Evolutionary conservation across 2,329 filamentous ascomycete species (phyloP).

Genomic region (Alternaria sp.): DNA sequence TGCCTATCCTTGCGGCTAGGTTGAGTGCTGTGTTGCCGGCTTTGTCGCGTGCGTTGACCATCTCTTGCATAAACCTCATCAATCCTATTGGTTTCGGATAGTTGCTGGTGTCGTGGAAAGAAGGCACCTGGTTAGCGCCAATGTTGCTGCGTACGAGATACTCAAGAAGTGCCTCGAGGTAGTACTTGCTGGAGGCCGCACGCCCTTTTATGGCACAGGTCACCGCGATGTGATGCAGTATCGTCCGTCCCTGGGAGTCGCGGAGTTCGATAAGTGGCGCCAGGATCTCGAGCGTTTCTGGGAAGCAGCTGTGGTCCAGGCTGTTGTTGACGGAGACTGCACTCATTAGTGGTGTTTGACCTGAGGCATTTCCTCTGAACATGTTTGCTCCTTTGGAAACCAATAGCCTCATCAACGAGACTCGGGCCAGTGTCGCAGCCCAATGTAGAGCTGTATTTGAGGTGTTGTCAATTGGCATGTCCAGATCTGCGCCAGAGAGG

Average conservation of each 20-base stretch:
- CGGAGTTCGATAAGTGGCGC: slow-evolving; percentile 89
- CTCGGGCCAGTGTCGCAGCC: slow-evolving; percentile 90
- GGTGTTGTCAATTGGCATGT: slow-evolving; percentile 89
- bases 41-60: slow-evolving; percentile 94
- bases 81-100: slow-evolving; percentile 76
- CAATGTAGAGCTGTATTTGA: slow-evolving; percentile 92
- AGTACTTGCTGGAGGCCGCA: slow-evolving; percentile 90
- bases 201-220: slow-evolving; percentile 95
- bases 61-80: slow-evolving; percentile 93
- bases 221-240: slow-evolving; percentile 94
- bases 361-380: slow-evolving; percentile 83
- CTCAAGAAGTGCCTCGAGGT: slow-evolving; percentile 90
- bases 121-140: slow-evolving; percentile 37
- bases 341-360: slow-evolving; percentile 91
- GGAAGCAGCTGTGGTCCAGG: slow-evolving; percentile 87
- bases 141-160: slow-evolving; percentile 83
- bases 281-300: slow-evolving; percentile 85
- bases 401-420: slow-evolving; percentile 79
- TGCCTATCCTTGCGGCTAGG: slow-evolving; percentile 89
- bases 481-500: slow-evolving; percentile 79
- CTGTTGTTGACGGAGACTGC: slow-evolving; percentile 94
- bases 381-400: slow-evolving; percentile 86
- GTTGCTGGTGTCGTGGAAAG: slow-evolving; percentile 60
- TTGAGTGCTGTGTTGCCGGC: slow-evolving; percentile 95
- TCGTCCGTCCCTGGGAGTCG: slow-evolving; percentile 87